These are phyloP conservation scores for Diplodia corticola DNA, from an alignment of 2,329 filamentous ascomycete genomes.

Conservation along the genomic window DNA sequence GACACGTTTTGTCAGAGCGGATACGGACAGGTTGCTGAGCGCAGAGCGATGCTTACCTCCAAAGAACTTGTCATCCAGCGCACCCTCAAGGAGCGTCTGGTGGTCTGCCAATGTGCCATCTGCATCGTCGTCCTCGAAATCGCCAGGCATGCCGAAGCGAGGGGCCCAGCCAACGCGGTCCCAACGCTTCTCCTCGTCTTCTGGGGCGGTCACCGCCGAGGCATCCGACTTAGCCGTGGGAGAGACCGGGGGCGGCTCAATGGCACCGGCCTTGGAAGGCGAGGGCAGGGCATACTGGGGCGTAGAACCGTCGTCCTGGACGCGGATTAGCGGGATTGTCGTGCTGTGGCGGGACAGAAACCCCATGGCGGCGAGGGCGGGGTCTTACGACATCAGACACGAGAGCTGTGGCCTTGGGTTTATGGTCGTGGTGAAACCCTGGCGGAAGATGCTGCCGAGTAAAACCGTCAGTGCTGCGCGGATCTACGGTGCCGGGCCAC, in stretches of 20 bases:
- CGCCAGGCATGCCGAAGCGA: constrained; percentile 63
- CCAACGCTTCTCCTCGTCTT: constrained; percentile 53
- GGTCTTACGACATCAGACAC: constrained; percentile 68
- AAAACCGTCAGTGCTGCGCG: constrained; percentile 17
- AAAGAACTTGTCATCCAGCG: constrained; percentile 84
- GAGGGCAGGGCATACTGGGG: constrained; percentile 76
- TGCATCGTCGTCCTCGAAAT: constrained; percentile 52
- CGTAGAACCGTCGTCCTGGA: constrained; percentile 64
- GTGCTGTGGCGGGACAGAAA: constrained; percentile 18
- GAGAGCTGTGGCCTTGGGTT: constrained; percentile 67
- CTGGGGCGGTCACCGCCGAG: constrained; percentile 37
- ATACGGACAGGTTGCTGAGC: background rate
- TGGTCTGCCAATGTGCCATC: constrained; percentile 77
- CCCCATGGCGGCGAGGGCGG: constrained; percentile 11
- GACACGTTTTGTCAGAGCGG: background rate
- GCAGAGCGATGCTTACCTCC: constrained; percentile 60
- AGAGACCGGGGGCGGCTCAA: constrained; percentile 55
- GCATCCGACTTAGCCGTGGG: constrained; percentile 38
- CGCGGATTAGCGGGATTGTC: constrained; percentile 14
- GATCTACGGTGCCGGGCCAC: constrained; percentile 18
- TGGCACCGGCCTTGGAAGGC: constrained; percentile 67
- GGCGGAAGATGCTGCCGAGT: constrained; percentile 59
- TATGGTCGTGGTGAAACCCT: constrained; percentile 62
- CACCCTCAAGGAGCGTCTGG: constrained; percentile 80
- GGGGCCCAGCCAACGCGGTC: constrained; percentile 81